phyloP scores from a whole-genome alignment of 2,329 filamentous ascomycete genomes.

The Fusarium xyrophilum region DNA sequence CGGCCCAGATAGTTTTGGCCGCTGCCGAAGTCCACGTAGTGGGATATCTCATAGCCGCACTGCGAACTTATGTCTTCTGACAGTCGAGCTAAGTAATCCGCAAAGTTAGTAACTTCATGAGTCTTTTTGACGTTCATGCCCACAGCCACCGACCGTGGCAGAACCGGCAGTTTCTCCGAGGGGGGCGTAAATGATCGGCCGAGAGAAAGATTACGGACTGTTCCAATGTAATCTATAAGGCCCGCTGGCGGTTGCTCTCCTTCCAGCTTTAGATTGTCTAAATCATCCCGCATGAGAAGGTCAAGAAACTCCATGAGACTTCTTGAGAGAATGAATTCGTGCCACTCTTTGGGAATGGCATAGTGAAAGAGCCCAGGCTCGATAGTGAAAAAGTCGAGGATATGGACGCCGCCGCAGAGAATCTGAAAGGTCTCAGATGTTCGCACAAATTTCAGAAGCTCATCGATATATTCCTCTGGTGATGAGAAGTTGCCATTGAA shows the following conservation, averaged over 20 bases:
- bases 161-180: slow-evolving; percentile 56
- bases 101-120: slow-evolving; percentile 91
- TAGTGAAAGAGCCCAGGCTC: slow-evolving; percentile 82
- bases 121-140: slow-evolving; percentile 97
- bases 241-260: slow-evolving; percentile 55
- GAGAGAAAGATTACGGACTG: slow-evolving; percentile 74
- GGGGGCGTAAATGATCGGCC: slow-evolving; percentile 63
- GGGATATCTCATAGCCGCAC: slow-evolving; percentile 70
- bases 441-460: slow-evolving; percentile 77
- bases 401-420: slow-evolving; percentile 95
- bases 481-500: slow-evolving; percentile 72
- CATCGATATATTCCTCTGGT: slow-evolving; percentile 78
- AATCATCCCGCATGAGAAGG: slow-evolving; percentile 79
- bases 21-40: slow-evolving; percentile 94
- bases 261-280: slow-evolving; percentile 52
- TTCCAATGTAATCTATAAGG: slow-evolving; percentile 74
- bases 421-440: slow-evolving; percentile 80
- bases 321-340: slow-evolving; percentile 73
- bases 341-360: slow-evolving; percentile 82
- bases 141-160: slow-evolving; percentile 76
- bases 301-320: slow-evolving; percentile 80
- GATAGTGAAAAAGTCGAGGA: slow-evolving; percentile 92
- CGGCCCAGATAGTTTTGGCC: slow-evolving; percentile 96
- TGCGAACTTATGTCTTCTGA: slow-evolving; percentile 64
- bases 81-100: slow-evolving; percentile 76